These are phyloP conservation scores for Pyrenophora teres DNA, from an alignment of 2,329 filamentous ascomycete species.

Conservation along the genomic window DNA sequence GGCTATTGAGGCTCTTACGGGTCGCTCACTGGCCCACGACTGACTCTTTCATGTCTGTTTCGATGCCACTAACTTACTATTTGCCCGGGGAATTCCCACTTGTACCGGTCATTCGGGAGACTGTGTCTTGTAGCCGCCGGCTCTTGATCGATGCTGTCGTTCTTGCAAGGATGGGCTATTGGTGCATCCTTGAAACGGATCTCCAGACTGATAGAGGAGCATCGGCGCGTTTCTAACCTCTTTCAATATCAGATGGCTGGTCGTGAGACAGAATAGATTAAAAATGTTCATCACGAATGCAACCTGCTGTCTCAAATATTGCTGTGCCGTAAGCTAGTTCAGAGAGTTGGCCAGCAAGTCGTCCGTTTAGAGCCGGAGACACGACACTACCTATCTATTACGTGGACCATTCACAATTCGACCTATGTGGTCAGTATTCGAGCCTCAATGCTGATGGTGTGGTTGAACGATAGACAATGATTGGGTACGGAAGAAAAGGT, in stretches of 20 bases:
- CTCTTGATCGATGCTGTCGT: slow-evolving; percentile 10
- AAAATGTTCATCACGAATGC: not conserved
- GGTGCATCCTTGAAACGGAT: not conserved
- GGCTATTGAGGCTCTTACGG: slow-evolving; percentile 19
- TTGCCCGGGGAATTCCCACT: slow-evolving; percentile 15
- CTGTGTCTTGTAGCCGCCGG: slow-evolving; percentile 22
- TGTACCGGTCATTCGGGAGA: slow-evolving; percentile 12
- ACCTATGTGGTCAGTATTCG: not conserved
- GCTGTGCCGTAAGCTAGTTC: slow-evolving; percentile 1
- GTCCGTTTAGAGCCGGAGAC: no score
- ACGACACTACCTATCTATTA: no score
- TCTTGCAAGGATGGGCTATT: slow-evolving; percentile 1
- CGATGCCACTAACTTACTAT: slow-evolving; percentile 17
- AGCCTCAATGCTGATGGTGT: not conserved
- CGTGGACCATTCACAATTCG: no score
- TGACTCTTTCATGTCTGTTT: slow-evolving; percentile 12
- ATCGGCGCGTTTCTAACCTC: not conserved
- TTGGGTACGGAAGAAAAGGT: not conserved
- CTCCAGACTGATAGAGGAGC: not conserved
- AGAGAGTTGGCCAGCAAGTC: not conserved
- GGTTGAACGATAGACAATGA: no score
- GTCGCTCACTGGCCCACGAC: slow-evolving; percentile 18
- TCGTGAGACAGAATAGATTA: not conserved
- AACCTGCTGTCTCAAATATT: slow-evolving; percentile 1
- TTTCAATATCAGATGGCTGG: not conserved